Evolutionary conservation across 768 basidiomycete genomes (phyloP), one percentile per base, ranked within the genome.

Genomic region (Paxillus rubicundulus): DNA sequence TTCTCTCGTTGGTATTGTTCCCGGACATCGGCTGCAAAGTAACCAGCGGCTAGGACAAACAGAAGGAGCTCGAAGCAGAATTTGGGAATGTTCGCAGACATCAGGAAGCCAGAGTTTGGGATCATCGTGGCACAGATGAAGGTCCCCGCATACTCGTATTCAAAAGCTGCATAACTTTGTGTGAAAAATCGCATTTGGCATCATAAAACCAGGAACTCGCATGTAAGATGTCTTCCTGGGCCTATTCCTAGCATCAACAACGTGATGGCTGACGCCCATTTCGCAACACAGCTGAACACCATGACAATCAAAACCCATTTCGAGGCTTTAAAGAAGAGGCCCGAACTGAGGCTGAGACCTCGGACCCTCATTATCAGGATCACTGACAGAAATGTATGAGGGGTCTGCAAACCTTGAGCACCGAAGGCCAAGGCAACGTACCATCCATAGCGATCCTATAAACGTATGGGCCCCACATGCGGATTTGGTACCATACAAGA

Each of bases 281-380:
- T 62, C 10, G 36, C 47, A 7, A 62, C 20, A 13, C 49, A 59
- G 6, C 45, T 30, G 2, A 32, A 7, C 16, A 47, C n/a, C 50
- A 62, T 59, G 12, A 14, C 18, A 4, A 10, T 37, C 16, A 50
- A 27, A 10, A 62, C 45, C 50, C 6, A 52, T 27, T 45, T 61
- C 6, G 51, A 17, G 0, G 51, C 47, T n/a, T 13, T 47, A n/a
- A 61, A 21, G 6, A 58, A 53, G 32, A 40, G n/a, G 2, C 24
- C 34, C 7, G 54, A 39, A 27, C 14, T 28, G 14, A 7, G 13
- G 39, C 60, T 62, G 17, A 62, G 24, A 9, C 46, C 57, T 2
- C 55, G 16, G 54, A 62, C 32, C 41, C 61, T 56, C 41, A 44
- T 62, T 39, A 62, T 62, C 61, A 62, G 51, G 44, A 62, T 57